A percentile compares a stretch with the other conserved stretches of the same genome.
Evolutionary conservation across 176 grass and related monocot species (phyloP).

Genomic region (Avena insularis): DNA sequence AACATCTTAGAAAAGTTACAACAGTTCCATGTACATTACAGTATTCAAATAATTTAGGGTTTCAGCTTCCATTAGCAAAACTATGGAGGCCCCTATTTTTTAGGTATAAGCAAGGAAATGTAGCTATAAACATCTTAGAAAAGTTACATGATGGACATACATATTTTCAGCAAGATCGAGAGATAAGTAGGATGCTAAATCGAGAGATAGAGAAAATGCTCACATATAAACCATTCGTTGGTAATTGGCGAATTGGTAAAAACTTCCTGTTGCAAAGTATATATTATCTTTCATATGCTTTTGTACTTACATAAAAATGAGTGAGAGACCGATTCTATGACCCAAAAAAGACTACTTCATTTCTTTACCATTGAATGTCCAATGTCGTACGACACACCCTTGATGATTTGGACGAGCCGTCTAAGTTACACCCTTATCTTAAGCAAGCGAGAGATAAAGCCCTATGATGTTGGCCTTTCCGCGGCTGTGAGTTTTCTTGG

Average conservation of each 20-base stretch:
- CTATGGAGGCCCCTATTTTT: not conserved
- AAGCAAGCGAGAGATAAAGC: too few species aligned
- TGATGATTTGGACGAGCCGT: too few species aligned
- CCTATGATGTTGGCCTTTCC: too few species aligned
- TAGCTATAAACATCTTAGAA: too few species aligned
- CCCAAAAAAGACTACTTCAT: too few species aligned
- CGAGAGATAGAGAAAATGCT: not conserved
- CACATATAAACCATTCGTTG: not conserved
- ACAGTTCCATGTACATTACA: not conserved
- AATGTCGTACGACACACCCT: too few species aligned
- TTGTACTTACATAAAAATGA: not conserved
- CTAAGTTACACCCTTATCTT: too few species aligned
- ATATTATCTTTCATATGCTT: not conserved
- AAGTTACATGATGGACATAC: not conserved
- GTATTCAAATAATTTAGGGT: not conserved
- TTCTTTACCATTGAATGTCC: too few species aligned
- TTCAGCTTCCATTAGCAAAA: not conserved
- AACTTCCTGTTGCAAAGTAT: not conserved
- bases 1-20: too few species aligned
- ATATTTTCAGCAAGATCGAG: too few species aligned
- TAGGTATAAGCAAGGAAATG: not conserved
- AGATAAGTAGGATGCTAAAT: too few species aligned
- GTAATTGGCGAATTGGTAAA: not conserved
- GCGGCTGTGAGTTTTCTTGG: too few species aligned
- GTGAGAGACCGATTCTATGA: not conserved